These are phyloP conservation scores for Alternaria sp. DNA, from an alignment of 2,329 filamentous ascomycete genomes.

Conservation along the genomic window DNA sequence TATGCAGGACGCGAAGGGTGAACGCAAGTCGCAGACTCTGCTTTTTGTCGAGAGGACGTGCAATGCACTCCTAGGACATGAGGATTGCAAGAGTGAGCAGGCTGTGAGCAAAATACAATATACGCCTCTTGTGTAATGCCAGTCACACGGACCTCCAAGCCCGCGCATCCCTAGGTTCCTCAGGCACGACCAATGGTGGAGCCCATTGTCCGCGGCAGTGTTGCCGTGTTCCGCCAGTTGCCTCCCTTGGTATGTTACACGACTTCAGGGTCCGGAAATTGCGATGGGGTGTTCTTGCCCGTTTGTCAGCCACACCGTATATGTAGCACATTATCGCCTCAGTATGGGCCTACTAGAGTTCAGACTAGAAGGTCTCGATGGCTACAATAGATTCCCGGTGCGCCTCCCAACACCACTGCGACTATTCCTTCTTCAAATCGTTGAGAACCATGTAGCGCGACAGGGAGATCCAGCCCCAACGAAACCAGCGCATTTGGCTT, in stretches of 20 bases:
- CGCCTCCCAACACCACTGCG: slow-evolving; percentile 12
- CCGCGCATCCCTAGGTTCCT: slow-evolving; percentile 9
- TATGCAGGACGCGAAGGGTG: neutral
- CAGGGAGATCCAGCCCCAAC: slow-evolving; percentile 91
- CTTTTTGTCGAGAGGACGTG: neutral
- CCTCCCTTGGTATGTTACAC: slow-evolving; percentile 10
- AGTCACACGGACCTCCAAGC: slow-evolving; percentile 14
- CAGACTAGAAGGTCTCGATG: neutral
- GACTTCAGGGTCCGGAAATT: neutral
- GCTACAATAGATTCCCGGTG: neutral
- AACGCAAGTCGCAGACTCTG: neutral
- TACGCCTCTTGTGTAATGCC: slow-evolving; percentile 5
- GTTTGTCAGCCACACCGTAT: neutral
- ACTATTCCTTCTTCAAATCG: slow-evolving; percentile 71
- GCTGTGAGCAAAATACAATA: slow-evolving; percentile 3
- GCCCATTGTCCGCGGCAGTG: slow-evolving; percentile 8
- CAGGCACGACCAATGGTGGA: slow-evolving; percentile 3
- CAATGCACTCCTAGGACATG: neutral
- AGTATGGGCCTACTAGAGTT: neutral
- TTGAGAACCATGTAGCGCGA: slow-evolving; percentile 97
- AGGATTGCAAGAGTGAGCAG: neutral
- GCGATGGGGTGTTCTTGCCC: neutral
- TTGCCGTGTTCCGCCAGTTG: slow-evolving; percentile 18
- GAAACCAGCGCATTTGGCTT: slow-evolving; percentile 99
- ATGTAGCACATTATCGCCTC: neutral